A percentile compares a stretch with the other conserved stretches of the same genome.
phyloP scores from a whole-genome alignment of 2,329 filamentous ascomycete genomes.

The Neurospora sp. region DNA sequence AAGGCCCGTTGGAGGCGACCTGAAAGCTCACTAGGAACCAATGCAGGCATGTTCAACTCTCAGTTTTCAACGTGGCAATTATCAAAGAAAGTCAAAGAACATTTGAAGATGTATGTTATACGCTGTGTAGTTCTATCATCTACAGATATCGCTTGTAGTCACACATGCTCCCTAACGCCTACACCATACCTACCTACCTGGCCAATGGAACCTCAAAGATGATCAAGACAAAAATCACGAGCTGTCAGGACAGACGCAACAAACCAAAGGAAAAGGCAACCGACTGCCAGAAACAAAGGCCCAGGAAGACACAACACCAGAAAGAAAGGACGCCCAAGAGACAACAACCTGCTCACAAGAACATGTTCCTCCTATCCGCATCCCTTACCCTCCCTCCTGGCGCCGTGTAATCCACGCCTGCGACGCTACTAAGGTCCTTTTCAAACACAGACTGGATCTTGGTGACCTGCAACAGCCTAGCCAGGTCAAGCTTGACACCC shows the following conservation, averaged over 20 bases:
- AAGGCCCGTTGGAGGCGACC: too few relatives aligned
- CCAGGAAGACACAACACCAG: background rate
- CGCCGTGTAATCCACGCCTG: constrained; percentile 16
- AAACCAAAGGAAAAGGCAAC: background rate
- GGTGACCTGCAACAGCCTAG: constrained; percentile 16
- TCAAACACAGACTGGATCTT: constrained; percentile 19
- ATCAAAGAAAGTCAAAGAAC: background rate
- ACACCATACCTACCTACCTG: background rate
- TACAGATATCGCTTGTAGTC: background rate
- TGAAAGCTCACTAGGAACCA: too few relatives aligned
- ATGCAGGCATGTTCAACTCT: background rate
- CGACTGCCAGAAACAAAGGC: background rate
- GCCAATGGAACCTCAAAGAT: background rate
- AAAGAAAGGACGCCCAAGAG: background rate
- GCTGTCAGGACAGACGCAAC: background rate
- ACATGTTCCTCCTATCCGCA: constrained; percentile 16
- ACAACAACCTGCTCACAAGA: constrained; percentile 7
- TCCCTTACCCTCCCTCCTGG: constrained; percentile 13
- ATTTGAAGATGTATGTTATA: background rate
- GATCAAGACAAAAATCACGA: background rate
- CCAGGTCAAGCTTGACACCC: constrained; percentile 12
- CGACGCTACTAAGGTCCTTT: constrained; percentile 14
- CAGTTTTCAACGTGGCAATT: background rate
- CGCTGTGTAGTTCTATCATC: background rate
- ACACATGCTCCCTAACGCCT: background rate